These are phyloP conservation scores for Anaeromyces robustus DNA, from an alignment of 192 early-diverging fungal genomes.

Conservation along the genomic window DNA sequence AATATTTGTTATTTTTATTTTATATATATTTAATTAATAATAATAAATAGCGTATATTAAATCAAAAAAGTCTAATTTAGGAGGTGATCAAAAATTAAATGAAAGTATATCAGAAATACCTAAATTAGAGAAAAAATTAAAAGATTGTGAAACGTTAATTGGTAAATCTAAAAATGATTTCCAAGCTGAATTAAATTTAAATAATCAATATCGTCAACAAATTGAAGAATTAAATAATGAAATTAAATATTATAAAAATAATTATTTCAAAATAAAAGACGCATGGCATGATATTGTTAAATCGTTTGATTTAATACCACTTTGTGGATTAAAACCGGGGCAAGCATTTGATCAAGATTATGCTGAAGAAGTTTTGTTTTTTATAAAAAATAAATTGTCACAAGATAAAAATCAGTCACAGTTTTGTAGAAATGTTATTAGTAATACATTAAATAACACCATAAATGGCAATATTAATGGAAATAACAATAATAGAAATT, in stretches of 20 bases:
- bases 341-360: neutral
- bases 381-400: neutral
- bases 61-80: neutral
- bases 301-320: neutral
- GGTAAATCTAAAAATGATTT: neutral
- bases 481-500: neutral
- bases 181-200: neutral
- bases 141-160: neutral
- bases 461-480: neutral
- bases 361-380: neutral
- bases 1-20: too few species aligned
- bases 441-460: neutral
- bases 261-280: neutral
- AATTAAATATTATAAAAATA: neutral
- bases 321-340: neutral
- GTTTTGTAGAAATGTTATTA: neutral
- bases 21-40: too few species aligned
- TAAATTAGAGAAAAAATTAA: neutral
- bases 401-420: neutral
- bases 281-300: neutral
- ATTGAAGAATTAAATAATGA: neutral
- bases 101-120: neutral
- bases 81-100: neutral
- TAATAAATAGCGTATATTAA: neutral
- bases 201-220: neutral